Evolutionary conservation across 495 filamentous ascomycete genomes (phyloP).

Genomic region (Mytilinidion resinicola): DNA sequence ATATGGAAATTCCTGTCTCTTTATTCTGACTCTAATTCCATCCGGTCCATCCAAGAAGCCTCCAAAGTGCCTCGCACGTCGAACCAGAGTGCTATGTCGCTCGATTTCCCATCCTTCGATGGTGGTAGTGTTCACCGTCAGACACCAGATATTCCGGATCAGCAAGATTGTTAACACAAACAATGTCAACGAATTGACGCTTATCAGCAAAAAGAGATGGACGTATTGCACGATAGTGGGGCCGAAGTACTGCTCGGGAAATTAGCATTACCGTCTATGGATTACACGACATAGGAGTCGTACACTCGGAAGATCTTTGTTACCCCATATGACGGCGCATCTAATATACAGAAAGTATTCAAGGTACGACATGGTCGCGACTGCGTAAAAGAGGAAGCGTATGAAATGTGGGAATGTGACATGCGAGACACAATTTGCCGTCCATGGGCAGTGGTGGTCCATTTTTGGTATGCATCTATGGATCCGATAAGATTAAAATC

Average conservation of each 20-base stretch:
- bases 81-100: slow-evolving; percentile 68
- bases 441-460: slow-evolving; percentile 99
- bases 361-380: slow-evolving; percentile 59
- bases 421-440: slow-evolving; percentile 84
- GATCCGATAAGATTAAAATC: slow-evolving; percentile 1
- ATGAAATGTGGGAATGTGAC: slow-evolving; percentile 85
- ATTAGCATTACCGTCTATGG: background rate
- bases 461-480: slow-evolving; percentile 84
- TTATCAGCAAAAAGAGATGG: slow-evolving; percentile 58
- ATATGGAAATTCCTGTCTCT: slow-evolving; percentile 78
- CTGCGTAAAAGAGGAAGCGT: slow-evolving; percentile 77
- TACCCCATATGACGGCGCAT: slow-evolving; percentile 55
- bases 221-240: slow-evolving; percentile 57
- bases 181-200: slow-evolving; percentile 55
- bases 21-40: slow-evolving; percentile 49
- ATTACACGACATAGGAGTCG: slow-evolving; percentile 20
- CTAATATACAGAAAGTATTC: slow-evolving; percentile 54
- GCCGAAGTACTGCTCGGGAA: slow-evolving; percentile 58
- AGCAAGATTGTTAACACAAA: slow-evolving; percentile 64
- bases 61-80: slow-evolving; percentile 50
- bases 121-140: slow-evolving; percentile 63
- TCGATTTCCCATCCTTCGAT: slow-evolving; percentile 95
- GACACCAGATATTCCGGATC: slow-evolving; percentile 50
- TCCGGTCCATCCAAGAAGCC: slow-evolving; percentile 57
- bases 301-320: slow-evolving; percentile 62